Percentiles rank a stretch among this genome's conserved stretches.
These are phyloP conservation scores for Melampsora larici-populina DNA, from an alignment of 1,284 basidiomycete genomes.

Conservation along the genomic window DNA sequence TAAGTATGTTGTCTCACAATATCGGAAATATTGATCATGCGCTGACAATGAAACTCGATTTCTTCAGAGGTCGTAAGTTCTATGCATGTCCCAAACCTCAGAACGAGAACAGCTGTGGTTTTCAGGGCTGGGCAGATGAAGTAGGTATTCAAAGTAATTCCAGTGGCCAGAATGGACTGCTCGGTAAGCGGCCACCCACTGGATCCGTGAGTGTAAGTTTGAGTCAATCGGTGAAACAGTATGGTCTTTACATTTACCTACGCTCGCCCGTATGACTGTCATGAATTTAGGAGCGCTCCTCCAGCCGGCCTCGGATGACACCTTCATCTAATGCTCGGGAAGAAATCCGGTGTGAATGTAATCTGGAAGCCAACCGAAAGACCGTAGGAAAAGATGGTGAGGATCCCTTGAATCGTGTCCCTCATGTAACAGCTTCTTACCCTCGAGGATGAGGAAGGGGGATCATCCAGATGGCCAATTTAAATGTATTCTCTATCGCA, in stretches of 20 bases:
- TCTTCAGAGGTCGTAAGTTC: conserved; percentile 23
- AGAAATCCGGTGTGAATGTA: conserved; percentile 15
- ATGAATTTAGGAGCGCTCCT: neutral
- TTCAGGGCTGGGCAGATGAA: conserved; percentile 40
- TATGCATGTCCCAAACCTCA: conserved; percentile 42
- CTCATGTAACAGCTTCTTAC: conserved; percentile 46
- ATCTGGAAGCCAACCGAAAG: conserved; percentile 18
- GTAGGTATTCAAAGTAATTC: neutral
- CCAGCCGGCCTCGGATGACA: conserved; percentile 13
- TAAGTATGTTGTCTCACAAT: conserved; percentile 11
- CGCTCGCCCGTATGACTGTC: neutral
- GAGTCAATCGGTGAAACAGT: neutral
- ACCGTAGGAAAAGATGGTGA: conserved; percentile 25
- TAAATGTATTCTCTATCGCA: neutral
- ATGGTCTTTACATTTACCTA: neutral
- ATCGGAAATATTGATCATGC: neutral
- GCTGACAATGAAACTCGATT: neutral
- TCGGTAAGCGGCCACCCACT: neutral
- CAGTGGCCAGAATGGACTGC: neutral
- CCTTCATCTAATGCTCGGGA: neutral
- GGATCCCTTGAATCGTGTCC: neutral
- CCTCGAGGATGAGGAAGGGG: neutral
- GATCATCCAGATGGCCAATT: neutral
- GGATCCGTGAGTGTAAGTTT: neutral
- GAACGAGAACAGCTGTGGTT: conserved; percentile 32